These are phyloP conservation scores for Lachancea waltii DNA, from an alignment of 805 yeast species.

Conservation along the genomic window DNA sequence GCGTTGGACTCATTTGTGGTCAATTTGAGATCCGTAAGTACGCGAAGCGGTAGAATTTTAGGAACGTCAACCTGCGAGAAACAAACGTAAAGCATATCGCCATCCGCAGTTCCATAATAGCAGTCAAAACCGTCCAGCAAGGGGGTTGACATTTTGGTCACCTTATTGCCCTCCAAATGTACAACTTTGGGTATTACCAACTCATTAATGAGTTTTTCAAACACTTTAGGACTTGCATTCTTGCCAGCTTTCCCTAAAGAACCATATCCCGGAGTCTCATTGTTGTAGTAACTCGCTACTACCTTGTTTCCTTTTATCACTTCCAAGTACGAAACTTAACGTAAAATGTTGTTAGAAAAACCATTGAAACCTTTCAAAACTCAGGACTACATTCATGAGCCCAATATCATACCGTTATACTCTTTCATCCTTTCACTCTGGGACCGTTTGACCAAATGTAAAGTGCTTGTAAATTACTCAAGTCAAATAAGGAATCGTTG, in stretches of 20 bases:
- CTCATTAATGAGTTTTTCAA: slow-evolving; percentile 26
- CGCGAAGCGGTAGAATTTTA: slow-evolving; percentile 29
- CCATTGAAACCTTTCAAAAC: no score
- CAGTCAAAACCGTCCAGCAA: slow-evolving; percentile 32
- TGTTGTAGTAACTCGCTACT: slow-evolving; percentile 23
- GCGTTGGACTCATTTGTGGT: slow-evolving; percentile 18
- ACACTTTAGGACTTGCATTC: slow-evolving; percentile 13
- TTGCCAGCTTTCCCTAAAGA: slow-evolving; percentile 14
- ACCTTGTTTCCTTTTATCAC: slow-evolving; percentile 18
- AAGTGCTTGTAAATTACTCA: background rate
- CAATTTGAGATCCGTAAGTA: slow-evolving; percentile 28
- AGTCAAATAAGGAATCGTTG: background rate
- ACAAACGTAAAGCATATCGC: slow-evolving; percentile 20
- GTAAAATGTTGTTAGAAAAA: slow-evolving; percentile 4
- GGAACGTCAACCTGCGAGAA: slow-evolving; percentile 24
- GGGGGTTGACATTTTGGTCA: slow-evolving; percentile 27
- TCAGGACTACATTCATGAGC: no score
- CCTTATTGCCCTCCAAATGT: slow-evolving; percentile 28
- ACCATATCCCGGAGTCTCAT: slow-evolving; percentile 17
- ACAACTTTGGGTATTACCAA: slow-evolving; percentile 29
- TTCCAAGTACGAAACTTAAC: slow-evolving; percentile 26
- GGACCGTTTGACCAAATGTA: no score
- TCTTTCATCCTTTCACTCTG: slow-evolving; percentile 11
- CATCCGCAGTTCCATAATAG: slow-evolving; percentile 25
- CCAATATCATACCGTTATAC: slow-evolving; percentile 13